These are phyloP conservation scores for Batkoa obscura DNA, from an alignment of 371 early-diverging fungal genomes.

Conservation along the genomic window DNA sequence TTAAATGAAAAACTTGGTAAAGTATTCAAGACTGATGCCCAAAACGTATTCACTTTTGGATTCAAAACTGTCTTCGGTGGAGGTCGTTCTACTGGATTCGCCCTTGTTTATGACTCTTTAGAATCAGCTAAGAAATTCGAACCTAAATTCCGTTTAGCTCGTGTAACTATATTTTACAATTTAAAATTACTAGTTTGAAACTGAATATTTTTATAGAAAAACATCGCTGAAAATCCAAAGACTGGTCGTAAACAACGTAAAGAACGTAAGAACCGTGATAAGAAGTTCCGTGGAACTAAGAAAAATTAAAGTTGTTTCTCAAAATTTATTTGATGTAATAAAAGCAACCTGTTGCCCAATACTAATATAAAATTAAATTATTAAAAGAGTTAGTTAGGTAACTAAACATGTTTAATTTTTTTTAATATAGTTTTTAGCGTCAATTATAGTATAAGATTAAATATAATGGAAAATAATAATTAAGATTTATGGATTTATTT, in stretches of 20 bases:
- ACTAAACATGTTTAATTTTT: no score
- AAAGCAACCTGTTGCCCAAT: no score
- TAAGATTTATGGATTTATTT: no score
- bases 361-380: no score
- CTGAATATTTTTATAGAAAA: constrained; percentile 23
- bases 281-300: constrained; percentile 95
- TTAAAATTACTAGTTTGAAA: background rate
- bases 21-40: constrained; percentile 89
- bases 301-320: constrained; percentile 18
- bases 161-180: constrained; percentile 21
- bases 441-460: no score
- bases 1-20: constrained; percentile 87
- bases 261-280: constrained; percentile 97
- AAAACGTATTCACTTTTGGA: constrained; percentile 85
- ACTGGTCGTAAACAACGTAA: constrained; percentile 94
- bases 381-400: no score
- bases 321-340: no score
- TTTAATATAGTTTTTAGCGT: no score
- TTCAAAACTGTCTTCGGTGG: constrained; percentile 95
- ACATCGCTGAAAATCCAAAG: constrained; percentile 51
- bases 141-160: constrained; percentile 89
- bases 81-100: constrained; percentile 94
- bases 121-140: constrained; percentile 95
- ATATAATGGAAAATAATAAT: no score
- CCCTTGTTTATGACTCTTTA: constrained; percentile 88